phyloP scores from a whole-genome alignment of 805 yeast species.

The Candida caryicola region DNA sequence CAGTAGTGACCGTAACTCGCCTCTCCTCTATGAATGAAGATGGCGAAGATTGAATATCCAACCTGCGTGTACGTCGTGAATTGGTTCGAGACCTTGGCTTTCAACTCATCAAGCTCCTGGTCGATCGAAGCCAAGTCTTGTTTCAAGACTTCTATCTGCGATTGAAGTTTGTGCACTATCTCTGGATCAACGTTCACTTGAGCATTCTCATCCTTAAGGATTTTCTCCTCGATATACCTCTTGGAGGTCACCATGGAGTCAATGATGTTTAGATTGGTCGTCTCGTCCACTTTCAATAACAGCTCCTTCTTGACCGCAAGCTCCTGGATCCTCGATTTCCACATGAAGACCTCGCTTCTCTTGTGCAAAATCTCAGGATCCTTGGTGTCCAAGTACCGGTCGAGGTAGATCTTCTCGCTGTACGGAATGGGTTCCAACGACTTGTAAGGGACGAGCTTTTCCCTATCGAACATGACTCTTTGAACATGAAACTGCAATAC shows the following conservation, averaged over 20 bases:
- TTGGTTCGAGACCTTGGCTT: constrained; percentile 51
- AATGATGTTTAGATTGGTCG: constrained; percentile 30
- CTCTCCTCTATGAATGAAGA: constrained; percentile 93
- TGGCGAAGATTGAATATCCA: constrained; percentile 84
- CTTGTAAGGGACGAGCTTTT: constrained; percentile 70
- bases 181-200: constrained; percentile 38
- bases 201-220: constrained; percentile 26
- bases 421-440: constrained; percentile 80
- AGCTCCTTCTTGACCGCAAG: constrained; percentile 43
- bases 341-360: constrained; percentile 55
- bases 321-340: constrained; percentile 55
- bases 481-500: constrained; percentile 90
- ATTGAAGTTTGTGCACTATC: constrained; percentile 47
- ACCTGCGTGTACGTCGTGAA: constrained; percentile 58
- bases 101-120: constrained; percentile 42
- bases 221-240: constrained; percentile 49
- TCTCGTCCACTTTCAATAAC: constrained; percentile 41
- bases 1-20: constrained; percentile 97
- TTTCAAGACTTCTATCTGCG: constrained; percentile 47
- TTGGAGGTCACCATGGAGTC: constrained; percentile 53
- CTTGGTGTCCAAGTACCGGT: constrained; percentile 75
- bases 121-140: constrained; percentile 44
- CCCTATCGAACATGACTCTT: constrained; percentile 86
- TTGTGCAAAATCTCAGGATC: constrained; percentile 51
- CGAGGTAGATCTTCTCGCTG: constrained; percentile 75